Percentiles rank a stretch among this genome's conserved stretches.
These are phyloP conservation scores for Lyophyllum atratum DNA, from an alignment of 768 basidiomycete species.

Conservation along the genomic window DNA sequence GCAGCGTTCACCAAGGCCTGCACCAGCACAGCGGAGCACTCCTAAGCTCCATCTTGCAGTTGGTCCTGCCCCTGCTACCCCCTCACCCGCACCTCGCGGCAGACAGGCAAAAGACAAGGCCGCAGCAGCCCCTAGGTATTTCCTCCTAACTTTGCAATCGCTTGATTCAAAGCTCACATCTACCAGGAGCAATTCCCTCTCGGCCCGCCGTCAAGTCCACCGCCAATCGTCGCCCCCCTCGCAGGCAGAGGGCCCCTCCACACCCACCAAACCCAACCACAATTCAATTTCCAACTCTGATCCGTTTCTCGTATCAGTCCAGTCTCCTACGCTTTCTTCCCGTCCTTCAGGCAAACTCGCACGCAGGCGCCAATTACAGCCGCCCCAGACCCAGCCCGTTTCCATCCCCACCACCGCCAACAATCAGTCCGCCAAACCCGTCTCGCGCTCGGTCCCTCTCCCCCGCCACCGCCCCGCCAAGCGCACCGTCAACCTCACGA, in stretches of 20 bases:
- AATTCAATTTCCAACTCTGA: conserved; percentile 29
- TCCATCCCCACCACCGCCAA: conserved; percentile 10
- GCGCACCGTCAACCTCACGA: conserved; percentile 21
- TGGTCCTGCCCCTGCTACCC: conserved; percentile 29
- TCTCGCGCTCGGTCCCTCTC: conserved; percentile 57
- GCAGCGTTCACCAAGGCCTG: conserved; percentile 27
- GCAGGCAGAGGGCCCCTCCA: conserved; percentile 64
- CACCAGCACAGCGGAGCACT: conserved; percentile 28
- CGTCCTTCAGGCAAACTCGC: conserved; percentile 59
- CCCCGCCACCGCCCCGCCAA: conserved; percentile 33
- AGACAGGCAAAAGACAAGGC: conserved; percentile 30
- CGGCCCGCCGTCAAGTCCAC: conserved; percentile 41
- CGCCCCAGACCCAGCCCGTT: conserved; percentile 12
- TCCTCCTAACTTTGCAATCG: not conserved
- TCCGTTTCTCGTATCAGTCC: conserved; percentile 20
- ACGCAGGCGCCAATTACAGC: conserved; percentile 48
- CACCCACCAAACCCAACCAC: conserved; percentile 45
- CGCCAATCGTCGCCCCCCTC: conserved; percentile 73
- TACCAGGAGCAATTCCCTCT: conserved; percentile 7
- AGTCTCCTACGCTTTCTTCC: conserved; percentile 42
- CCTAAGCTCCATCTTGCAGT: conserved; percentile 24
- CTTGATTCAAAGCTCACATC: not conserved
- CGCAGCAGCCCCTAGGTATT: conserved; percentile 21
- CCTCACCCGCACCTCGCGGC: conserved; percentile 32
- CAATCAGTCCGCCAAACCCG: conserved; percentile 19